Base-by-base conservation (phyloP, 176 grass and related monocot species). In the Saccharum officinarum region DNA sequence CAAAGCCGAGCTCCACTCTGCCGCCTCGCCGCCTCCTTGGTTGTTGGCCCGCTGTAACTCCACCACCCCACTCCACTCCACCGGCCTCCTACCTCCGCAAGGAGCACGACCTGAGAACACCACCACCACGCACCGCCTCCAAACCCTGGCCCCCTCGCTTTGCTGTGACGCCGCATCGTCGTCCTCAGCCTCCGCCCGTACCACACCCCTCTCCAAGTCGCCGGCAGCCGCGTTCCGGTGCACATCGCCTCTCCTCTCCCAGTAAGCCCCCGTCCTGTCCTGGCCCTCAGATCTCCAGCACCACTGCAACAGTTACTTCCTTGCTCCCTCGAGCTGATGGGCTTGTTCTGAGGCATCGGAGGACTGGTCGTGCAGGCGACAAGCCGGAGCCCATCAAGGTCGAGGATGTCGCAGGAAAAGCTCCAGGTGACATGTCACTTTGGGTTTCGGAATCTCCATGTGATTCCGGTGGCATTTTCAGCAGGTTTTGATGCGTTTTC, bases 381-480 rank as follows among this genome's bases (percentile, higher is more conserved):
- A 75, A 73, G 5, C 71, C 86, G 9, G 71, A 42, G 73, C 72
- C 75, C 73, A 87, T 78, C 61, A 88, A 26, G 37, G 60, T 91
- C 40, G 85, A 88, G 86, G 85, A 88, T 66, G 89, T 88, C 81
- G 54, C 88, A 84, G 59, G 85, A 59, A 30, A 71, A 88, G 76
- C 80, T 91, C 33, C 55, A 88, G 76, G 85, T 84, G 76, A 66
- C 13, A 13, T 6, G 41, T 28, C 54, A 40, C 50, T 82, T 37
- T 55, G 45, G 3, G 67, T 66, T 36, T 49, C 70, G 13, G 17
- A 28, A 15, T 40, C 30, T 36, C 31, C 22, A 1, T 13, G 63
- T 60, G 38, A 30, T 16, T 52, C 36, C 67, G 36, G 59, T 11
- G 18, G 18, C 45, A 31, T 64, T 75, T 45, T 25, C 66, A 25